Evolutionary conservation across 371 early-diverging fungal genomes (phyloP).

Genomic region (Zancudomyces culisetae): DNA sequence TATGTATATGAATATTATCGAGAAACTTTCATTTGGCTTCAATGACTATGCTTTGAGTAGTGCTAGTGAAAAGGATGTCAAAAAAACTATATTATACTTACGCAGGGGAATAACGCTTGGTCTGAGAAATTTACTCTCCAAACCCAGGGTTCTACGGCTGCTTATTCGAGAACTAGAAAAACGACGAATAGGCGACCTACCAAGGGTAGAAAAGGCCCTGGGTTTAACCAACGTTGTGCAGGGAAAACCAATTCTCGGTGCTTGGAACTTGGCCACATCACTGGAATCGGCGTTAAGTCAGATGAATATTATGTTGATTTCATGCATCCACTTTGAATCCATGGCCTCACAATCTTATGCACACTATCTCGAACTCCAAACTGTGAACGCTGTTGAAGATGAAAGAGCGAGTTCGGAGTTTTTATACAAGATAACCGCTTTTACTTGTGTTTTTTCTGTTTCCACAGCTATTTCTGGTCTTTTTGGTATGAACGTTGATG

Average conservation of each 20-base stretch:
- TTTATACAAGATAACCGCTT: background rate
- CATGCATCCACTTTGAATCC: background rate
- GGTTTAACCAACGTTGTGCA: background rate
- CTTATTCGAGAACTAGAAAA: background rate
- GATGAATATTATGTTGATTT: background rate
- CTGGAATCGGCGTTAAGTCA: background rate
- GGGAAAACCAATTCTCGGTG: background rate
- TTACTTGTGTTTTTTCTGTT: background rate
- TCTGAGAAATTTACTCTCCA: background rate
- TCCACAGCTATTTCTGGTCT: background rate
- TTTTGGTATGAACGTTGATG: background rate
- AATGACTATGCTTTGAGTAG: background rate
- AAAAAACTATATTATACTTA: background rate
- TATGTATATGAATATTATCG: background rate
- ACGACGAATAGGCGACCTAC: background rate
- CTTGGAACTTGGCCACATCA: background rate
- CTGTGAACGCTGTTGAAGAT: background rate
- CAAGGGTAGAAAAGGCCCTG: background rate
- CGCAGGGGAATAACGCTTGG: background rate
- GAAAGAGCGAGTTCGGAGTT: background rate
- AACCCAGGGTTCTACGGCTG: background rate
- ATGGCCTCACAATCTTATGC: background rate
- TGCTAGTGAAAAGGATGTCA: background rate
- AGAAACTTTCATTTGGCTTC: background rate
- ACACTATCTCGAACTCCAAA: background rate